Conservation (phyloP, 352 stramenopile genomes). For the Pythium catenulatum region DNA sequence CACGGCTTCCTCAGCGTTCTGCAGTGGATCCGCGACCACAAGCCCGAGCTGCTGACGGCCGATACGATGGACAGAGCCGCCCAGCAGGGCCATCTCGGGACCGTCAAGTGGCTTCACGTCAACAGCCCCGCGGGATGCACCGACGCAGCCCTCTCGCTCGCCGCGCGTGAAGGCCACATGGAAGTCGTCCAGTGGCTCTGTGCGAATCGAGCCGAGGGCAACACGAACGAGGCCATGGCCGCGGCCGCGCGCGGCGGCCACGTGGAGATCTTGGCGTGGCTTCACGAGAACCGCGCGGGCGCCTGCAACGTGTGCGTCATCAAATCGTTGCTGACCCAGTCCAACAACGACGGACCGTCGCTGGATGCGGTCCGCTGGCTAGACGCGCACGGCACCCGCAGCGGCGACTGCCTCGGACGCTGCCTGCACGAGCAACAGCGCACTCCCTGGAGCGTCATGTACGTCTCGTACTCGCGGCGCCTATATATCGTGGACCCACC, state of each 20-base stretch:
- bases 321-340: not conserved
- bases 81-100: not conserved
- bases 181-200: constrained; percentile 28
- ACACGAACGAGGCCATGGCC: not conserved
- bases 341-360: not conserved
- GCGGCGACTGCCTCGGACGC: not conserved
- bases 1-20: not conserved
- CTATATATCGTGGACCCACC: too few species aligned
- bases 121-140: constrained; percentile 69
- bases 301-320: not conserved
- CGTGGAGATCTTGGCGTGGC: not conserved
- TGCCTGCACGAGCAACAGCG: not conserved
- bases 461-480: too few species aligned
- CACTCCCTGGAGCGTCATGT: not conserved
- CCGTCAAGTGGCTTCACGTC: constrained; percentile 49
- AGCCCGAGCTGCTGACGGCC: constrained; percentile 40
- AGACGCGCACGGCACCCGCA: not conserved
- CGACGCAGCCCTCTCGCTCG: not conserved
- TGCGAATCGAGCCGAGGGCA: not conserved
- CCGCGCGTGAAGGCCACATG: not conserved
- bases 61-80: not conserved
- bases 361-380: not conserved
- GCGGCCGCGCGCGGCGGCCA: not conserved
- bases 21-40: constrained; percentile 56
- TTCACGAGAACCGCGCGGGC: not conserved